Base-by-base conservation (phyloP, 345 rosid genomes). In the Moricandia arvensis region DNA sequence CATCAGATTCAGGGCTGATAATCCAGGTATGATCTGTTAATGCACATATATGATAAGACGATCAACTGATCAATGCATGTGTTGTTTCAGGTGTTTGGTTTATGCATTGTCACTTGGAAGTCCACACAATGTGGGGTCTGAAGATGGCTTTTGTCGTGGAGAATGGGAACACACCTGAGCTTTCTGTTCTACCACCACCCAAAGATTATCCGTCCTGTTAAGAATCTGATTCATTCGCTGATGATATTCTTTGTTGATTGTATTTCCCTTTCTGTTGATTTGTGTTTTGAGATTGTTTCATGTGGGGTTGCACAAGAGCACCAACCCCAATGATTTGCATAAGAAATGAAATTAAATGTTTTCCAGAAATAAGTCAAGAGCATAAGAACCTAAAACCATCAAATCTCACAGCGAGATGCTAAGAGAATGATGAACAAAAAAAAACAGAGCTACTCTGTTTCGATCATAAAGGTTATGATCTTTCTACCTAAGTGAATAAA, bases 1-100 rank as follows among this genome's bases (percentile, higher is more conserved):
- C 4, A 83, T 90, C 37, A 80, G 96, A 80, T 90, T 88, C 81
- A 82, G 81, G 5, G 93, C 96, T 8, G 91, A 90, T 59, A 90
- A 90, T 77, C 96, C 96, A 59, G 96, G 92, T 87, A 84, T 63
- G 5, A 60, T 79, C 29, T 8, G 0, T 58, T 3, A 17, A 27
- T 66, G 26, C 7, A 49, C 60, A 8, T 34, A 34, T 63, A 17
- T 7, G 12, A 77, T 58, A 34, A 47, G 68, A 21, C 58, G 11
- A 65, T 13, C 5, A 72, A 27, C 58, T 71, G 26, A 77, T 65
- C 55, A 66, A 47, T 45, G 34, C 26, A 51, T 49, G 8, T 77
- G 70, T 57, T 70, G 38, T 47, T 72, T 26, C 12, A 84, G 83
- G 84, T 68, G 87, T 87, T 75, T 84, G 89, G 85, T 86, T 86